phyloP scores from a whole-genome alignment of 306 rosid species.

The Citrullus amarus region DNA sequence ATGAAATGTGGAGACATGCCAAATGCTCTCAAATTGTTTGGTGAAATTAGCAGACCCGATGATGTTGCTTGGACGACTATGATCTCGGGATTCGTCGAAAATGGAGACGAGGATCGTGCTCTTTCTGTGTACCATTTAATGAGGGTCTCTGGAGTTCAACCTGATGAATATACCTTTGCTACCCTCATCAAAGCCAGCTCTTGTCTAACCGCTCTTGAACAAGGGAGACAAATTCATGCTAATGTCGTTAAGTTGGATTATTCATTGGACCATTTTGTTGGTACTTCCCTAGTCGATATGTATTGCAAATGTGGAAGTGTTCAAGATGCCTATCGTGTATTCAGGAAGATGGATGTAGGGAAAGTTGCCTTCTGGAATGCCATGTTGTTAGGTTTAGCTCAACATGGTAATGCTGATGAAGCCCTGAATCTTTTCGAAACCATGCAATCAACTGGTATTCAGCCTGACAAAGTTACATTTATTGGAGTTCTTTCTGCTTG shows the following conservation, averaged over 20 bases:
- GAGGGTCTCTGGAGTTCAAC: conserved; percentile 57
- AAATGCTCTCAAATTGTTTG: conserved; percentile 39
- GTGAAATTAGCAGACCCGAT: conserved; percentile 46
- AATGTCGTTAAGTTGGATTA: conserved; percentile 57
- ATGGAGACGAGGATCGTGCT: conserved; percentile 59
- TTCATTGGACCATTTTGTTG: conserved; percentile 53
- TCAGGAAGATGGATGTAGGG: conserved; percentile 29
- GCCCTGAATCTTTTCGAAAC: conserved; percentile 45
- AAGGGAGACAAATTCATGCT: conserved; percentile 71
- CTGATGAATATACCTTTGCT: conserved; percentile 72
- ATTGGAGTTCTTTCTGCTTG: conserved; percentile 73
- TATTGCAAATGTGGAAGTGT: conserved; percentile 73
- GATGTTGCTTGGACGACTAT: conserved; percentile 84
- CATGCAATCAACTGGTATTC: conserved; percentile 36
- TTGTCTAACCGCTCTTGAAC: conserved; percentile 59
- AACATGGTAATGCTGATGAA: conserved; percentile 62
- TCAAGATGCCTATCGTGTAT: conserved; percentile 49
- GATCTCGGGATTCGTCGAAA: conserved; percentile 70
- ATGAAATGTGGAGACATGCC: conserved; percentile 69
- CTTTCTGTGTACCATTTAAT: conserved; percentile 48
- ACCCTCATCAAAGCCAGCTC: conserved; percentile 69
- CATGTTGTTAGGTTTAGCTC: conserved; percentile 74
- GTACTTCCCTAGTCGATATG: conserved; percentile 83
- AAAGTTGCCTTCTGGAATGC: conserved; percentile 68
- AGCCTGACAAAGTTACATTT: conserved; percentile 65